These are phyloP conservation scores for Pythium apleroticum DNA, from an alignment of 352 stramenopile genomes.

Conservation along the genomic window DNA sequence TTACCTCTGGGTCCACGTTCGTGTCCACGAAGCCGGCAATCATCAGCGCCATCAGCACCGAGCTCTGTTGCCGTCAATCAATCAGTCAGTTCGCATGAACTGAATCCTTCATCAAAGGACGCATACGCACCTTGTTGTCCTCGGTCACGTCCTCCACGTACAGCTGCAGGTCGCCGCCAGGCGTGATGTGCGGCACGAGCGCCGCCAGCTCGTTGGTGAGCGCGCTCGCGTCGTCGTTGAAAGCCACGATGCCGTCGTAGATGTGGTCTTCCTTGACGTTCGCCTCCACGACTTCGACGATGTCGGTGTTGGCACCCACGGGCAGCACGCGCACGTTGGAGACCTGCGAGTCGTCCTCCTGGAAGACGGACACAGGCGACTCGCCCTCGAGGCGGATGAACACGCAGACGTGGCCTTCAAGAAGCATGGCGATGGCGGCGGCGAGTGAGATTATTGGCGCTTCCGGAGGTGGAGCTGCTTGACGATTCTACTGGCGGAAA, in stretches of 20 bases:
- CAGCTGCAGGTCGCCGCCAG: constrained; percentile 52
- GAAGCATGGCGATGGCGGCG: constrained; percentile 32
- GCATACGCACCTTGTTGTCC: constrained; percentile 63
- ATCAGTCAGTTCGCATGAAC: background rate
- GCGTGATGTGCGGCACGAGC: constrained; percentile 52
- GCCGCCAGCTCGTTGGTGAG: constrained; percentile 43
- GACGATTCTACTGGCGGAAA: constrained; percentile 3
- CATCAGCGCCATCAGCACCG: constrained; percentile 77
- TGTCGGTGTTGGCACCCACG: constrained; percentile 38
- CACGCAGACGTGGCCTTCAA: constrained; percentile 50
- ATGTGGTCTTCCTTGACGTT: constrained; percentile 29
- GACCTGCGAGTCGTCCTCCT: constrained; percentile 40
- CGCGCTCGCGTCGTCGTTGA: constrained; percentile 50
- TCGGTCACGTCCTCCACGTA: constrained; percentile 51
- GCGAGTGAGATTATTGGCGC: background rate
- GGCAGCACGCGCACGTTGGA: constrained; percentile 45
- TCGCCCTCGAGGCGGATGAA: constrained; percentile 53
- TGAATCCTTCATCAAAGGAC: too few species aligned
- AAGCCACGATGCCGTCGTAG: constrained; percentile 59
- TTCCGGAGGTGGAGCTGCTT: background rate
- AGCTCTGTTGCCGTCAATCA: constrained; percentile 34
- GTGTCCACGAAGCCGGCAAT: constrained; percentile 74
- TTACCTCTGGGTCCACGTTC: constrained; percentile 31
- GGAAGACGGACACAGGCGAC: constrained; percentile 44
- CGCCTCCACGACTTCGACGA: constrained; percentile 41